phyloP scores from a whole-genome alignment of 345 rosid species.

The Trapa incisa region DNA sequence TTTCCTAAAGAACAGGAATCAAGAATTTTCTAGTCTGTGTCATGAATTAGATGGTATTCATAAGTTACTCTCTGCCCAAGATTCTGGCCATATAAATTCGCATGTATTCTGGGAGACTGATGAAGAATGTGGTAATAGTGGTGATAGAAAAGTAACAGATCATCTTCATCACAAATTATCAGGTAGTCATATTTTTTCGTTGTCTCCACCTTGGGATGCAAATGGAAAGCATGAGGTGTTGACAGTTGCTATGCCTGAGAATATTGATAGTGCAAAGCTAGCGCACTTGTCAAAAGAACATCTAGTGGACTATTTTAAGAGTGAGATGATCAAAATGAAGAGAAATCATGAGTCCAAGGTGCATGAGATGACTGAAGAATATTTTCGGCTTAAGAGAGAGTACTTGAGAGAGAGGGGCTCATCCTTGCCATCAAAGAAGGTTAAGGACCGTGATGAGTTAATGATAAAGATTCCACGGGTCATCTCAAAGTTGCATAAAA shows the following conservation, averaged over 20 bases:
- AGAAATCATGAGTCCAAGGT: slow-evolving; percentile 51
- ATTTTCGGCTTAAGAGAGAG: slow-evolving; percentile 46
- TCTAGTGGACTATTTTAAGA: slow-evolving; percentile 37
- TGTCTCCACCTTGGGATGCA: slow-evolving; percentile 31
- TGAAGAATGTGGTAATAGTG: slow-evolving; percentile 24
- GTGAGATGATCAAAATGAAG: slow-evolving; percentile 81
- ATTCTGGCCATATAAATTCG: slow-evolving; percentile 33
- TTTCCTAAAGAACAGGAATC: slow-evolving; percentile 26
- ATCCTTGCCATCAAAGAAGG: slow-evolving; percentile 41
- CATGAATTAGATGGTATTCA: slow-evolving; percentile 55
- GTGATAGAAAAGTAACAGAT: slow-evolving; percentile 15
- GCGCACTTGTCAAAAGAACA: slow-evolving; percentile 31
- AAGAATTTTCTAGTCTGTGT: slow-evolving; percentile 53
- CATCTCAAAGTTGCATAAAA: slow-evolving; percentile 41
- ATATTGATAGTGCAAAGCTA: slow-evolving; percentile 28
- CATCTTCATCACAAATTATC: slow-evolving; percentile 44
- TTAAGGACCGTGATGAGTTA: slow-evolving; percentile 56
- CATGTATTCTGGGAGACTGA: slow-evolving; percentile 39
- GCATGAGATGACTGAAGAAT: slow-evolving; percentile 49
- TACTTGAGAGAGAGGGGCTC: slow-evolving; percentile 47
- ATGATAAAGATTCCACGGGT: slow-evolving; percentile 60
- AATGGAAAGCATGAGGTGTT: slow-evolving; percentile 58
- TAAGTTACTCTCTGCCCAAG: slow-evolving; percentile 35
- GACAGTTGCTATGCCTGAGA: slow-evolving; percentile 33
- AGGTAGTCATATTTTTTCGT: slow-evolving; percentile 25